phyloP scores from a whole-genome alignment of 2,329 filamentous ascomycete genomes.

The Orbilia quercus region DNA sequence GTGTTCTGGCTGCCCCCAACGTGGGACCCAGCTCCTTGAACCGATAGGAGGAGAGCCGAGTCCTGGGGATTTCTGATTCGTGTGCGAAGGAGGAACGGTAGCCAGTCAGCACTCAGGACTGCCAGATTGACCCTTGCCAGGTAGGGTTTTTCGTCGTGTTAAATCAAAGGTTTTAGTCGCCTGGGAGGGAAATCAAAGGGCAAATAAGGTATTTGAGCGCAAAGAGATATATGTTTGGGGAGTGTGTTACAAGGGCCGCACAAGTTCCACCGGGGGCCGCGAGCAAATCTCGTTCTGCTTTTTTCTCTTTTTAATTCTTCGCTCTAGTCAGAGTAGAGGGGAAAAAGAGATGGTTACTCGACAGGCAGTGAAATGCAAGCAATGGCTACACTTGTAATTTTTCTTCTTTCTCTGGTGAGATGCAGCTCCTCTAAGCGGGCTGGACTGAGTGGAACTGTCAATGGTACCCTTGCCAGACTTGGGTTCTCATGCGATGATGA shows the following conservation, averaged over 20 bases:
- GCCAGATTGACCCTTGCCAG: slow-evolving; percentile 43
- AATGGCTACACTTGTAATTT: slow-evolving; percentile 34
- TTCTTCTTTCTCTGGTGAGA: slow-evolving; percentile 30
- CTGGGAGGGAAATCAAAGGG: slow-evolving; percentile 37
- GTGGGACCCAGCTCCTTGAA: slow-evolving; percentile 53
- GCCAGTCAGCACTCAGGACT: slow-evolving; percentile 47
- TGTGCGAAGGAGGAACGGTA: slow-evolving; percentile 49
- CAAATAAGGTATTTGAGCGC: slow-evolving; percentile 37
- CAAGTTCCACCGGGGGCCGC: slow-evolving; percentile 40
- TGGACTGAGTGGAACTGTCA: slow-evolving; percentile 43
- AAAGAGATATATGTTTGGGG: slow-evolving; percentile 22
- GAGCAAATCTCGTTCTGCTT: slow-evolving; percentile 45
- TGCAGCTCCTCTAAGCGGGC: slow-evolving; percentile 41
- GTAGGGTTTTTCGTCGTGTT: slow-evolving; percentile 39
- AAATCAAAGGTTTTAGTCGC: slow-evolving; percentile 43
- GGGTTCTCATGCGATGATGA: slow-evolving; percentile 51
- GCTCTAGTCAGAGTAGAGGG: slow-evolving; percentile 1
- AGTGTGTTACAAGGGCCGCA: slow-evolving; percentile 52
- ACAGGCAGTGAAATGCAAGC: slow-evolving; percentile 53
- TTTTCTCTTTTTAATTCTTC: no score
- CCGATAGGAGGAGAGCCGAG: slow-evolving; percentile 56
- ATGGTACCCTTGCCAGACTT: slow-evolving; percentile 49
- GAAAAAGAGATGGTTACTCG: slow-evolving; percentile 49
- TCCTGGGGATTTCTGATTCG: slow-evolving; percentile 56
- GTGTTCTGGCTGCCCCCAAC: slow-evolving; percentile 46